Evolutionary conservation across 805 yeast genomes (phyloP), one percentile per base, ranked within the genome.

Genomic region (Zygosaccharomyces pseudorouxii): DNA sequence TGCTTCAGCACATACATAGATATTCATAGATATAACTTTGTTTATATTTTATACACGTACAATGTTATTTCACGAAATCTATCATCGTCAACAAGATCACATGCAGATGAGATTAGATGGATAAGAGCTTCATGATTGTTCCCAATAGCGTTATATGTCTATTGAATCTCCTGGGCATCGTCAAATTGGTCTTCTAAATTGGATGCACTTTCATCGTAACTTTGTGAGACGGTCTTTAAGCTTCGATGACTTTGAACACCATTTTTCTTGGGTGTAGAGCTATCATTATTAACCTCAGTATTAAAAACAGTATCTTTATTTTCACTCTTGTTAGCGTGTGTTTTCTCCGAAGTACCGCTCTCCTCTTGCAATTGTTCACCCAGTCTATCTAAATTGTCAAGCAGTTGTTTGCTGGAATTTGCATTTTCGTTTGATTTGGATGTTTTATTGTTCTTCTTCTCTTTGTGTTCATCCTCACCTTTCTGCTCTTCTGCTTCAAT

Each of bases 161-260:
- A 19, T 18, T 50, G 53, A 12, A 46, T 49, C 27, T 56, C 62
- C 29, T 51, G 49, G 9, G 61, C 63, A 29, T 55, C 55, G 37
- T 55, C 58, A 40, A 49, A 54, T 8, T 46, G 46, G 19, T 54
- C 55, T 11, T 48, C 54, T 18, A 51, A 20, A 31, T 45, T 47
- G 20, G 51, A 51, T n/a, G 19, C 37, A 39, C 44, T 51, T 29
- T 37, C 47, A n/a, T 28, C 39, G 25, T 38, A 44, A 35, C 42
- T 27, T 16, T 35, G 39, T n/a, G 25, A 20, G 27, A 29, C n/a
- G 18, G 28, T 41, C 25, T 28, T 41, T 29, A 41, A 19, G 37
- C 44, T 41, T 41, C 23, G 14, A 14, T n/a, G 25, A 22, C 29
- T n/a, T 42, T 23, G 31, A 20, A 14, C 39, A 14, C 30, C 22